Evolutionary conservation across 805 yeast genomes (phyloP), one percentile per base, ranked within the genome.

Genomic region (Saccharomycopsis sp.): DNA sequence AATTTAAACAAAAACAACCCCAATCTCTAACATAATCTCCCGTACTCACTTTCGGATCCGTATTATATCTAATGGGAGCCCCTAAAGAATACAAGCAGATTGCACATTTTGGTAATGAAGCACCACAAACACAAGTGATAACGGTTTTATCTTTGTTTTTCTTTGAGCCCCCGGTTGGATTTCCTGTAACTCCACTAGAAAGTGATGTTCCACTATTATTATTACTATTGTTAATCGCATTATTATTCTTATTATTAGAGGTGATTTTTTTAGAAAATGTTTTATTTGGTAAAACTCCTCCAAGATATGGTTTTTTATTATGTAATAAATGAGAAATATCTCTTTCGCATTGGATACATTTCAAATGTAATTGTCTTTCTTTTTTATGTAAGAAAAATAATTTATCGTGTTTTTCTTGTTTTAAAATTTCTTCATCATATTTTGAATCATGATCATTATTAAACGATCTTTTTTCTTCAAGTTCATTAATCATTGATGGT

Each of bases 1-100:
- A 89, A 26, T 79, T 74, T 48, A 89, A 61, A 53, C 98, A 89
- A 60, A 86, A 86, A 50, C 92, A 84, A 50, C 89, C 87, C 95
- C 95, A 86, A 47, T 81, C 80, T 44, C 76, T 71, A 55, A 82
- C 74, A 44, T 62, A 60, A 15, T 63, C 59, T 43, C 64, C 70
- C 19, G 64, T 59, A 20, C 53, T 51, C 18, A 19, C 39, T 4
- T 13, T 44, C 18, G 28, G 19, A 18, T 26, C 36, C 5, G 15
- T 23, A 15, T 14, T 10, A 63, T 52, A 52, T 20, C 49, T 42
- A 3, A 48, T 21, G 0, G 79, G 73, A 1, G 71, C 72, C 0
- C 96, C 96, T 45, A 87, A 62, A 0, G 95, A 75, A 34, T 85
- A 61, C 26, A 87, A 59, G 52, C 97, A 89, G 5, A 89, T 81